phyloP scores from a whole-genome alignment of 345 rosid species.

The Ceriops decandra region DNA sequence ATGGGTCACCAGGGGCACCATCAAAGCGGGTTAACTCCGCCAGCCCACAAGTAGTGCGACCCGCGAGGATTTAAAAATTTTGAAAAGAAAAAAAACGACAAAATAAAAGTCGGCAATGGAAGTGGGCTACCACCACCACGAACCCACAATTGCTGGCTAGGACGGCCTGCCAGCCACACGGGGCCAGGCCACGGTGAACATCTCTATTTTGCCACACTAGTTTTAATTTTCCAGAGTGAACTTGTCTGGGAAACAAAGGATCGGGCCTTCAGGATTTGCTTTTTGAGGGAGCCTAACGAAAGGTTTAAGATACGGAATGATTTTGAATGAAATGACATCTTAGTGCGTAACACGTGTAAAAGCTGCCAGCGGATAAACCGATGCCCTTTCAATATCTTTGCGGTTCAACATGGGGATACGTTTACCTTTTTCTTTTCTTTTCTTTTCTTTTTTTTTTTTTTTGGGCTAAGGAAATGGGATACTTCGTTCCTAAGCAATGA shows the following conservation, averaged over 20 bases:
- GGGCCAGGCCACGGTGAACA: too few species aligned
- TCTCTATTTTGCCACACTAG: too few species aligned
- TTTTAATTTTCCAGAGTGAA: too few species aligned
- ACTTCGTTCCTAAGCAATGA: constrained; percentile 7
- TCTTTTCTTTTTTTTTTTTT: too few species aligned
- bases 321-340: background rate
- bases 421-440: too few species aligned
- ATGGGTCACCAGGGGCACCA: background rate
- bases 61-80: too few species aligned
- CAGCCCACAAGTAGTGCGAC: background rate
- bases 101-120: too few species aligned
- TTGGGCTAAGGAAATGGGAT: background rate
- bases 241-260: too few species aligned
- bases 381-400: background rate
- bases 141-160: too few species aligned
- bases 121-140: too few species aligned
- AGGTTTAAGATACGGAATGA: background rate
- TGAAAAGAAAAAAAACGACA: too few species aligned
- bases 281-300: background rate
- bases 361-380: background rate
- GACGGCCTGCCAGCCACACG: too few species aligned
- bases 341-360: constrained; percentile 18
- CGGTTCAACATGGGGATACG: background rate
- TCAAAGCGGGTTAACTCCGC: background rate
- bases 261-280: background rate